These are phyloP conservation scores for Pisolithus marmoratus DNA, from an alignment of 768 basidiomycete species.

Conservation along the genomic window DNA sequence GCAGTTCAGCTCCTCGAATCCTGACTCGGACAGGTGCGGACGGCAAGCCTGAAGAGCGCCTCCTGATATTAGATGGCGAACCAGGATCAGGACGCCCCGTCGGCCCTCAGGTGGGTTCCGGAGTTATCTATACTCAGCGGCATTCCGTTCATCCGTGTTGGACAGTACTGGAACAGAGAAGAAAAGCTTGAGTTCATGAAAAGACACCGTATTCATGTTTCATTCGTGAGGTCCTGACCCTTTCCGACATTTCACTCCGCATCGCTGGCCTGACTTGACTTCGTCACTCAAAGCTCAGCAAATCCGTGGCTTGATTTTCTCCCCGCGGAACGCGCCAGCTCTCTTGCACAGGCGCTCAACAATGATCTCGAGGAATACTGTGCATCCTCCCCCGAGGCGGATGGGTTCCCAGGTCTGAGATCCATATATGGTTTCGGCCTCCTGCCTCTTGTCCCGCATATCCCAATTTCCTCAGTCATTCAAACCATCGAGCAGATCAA, in stretches of 20 bases:
- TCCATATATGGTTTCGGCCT: slow-evolving; percentile 82
- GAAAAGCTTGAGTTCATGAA: slow-evolving; percentile 87
- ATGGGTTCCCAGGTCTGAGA: slow-evolving; percentile 36
- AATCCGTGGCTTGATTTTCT: slow-evolving; percentile 94
- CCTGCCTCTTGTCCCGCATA: slow-evolving; percentile 71
- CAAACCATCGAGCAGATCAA: slow-evolving; percentile 64
- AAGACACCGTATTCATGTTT: slow-evolving; percentile 71
- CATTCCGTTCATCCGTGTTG: slow-evolving; percentile 7
- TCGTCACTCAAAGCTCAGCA: slow-evolving; percentile 51
- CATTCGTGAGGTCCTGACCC: slow-evolving; percentile 59
- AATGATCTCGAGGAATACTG: slow-evolving; percentile 76
- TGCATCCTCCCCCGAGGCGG: slow-evolving; percentile 47
- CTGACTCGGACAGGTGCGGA: slow-evolving; percentile 39
- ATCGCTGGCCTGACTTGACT: slow-evolving; percentile 9
- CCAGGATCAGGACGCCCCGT: slow-evolving; percentile 77
- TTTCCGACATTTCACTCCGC: slow-evolving; percentile 3
- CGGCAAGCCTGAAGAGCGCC: slow-evolving; percentile 54
- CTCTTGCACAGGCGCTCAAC: slow-evolving; percentile 68
- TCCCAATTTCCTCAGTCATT: slow-evolving; percentile 50
- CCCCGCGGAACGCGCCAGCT: slow-evolving; percentile 55
- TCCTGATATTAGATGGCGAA: slow-evolving; percentile 76
- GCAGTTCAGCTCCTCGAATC: slow-evolving; percentile 63
- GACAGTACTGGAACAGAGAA: slow-evolving; percentile 67
- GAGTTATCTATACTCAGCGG: background rate
- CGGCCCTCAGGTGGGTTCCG: slow-evolving; percentile 55